A percentile compares a stretch with the other conserved stretches of the same genome.
Conservation (phyloP, 2,329 filamentous ascomycete genomes). For the Aspergillus unguis region DNA sequence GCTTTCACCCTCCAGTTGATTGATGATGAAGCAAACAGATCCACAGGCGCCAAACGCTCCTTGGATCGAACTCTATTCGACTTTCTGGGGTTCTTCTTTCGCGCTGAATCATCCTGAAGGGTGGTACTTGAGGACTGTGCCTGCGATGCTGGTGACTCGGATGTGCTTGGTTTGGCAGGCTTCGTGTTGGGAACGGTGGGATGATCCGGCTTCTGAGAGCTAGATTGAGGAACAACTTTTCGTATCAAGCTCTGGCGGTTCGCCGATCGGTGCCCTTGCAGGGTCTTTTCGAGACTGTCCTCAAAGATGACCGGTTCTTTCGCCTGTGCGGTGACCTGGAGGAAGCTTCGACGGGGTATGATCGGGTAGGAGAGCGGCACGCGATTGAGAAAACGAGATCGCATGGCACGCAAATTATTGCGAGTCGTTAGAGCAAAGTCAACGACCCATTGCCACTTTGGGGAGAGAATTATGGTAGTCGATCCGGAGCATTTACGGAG, state of each 20-base stretch:
- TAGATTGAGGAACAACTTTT: conserved; percentile 22
- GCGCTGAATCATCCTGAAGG: not conserved
- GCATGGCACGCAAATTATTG: conserved; percentile 25
- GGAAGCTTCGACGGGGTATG: conserved; percentile 8
- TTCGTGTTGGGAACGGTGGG: conserved; percentile 15
- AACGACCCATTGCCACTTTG: not conserved
- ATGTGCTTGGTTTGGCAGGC: not conserved
- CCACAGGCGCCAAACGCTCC: no score
- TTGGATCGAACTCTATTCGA: no score
- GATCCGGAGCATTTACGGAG: no score
- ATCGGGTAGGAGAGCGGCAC: conserved; percentile 8
- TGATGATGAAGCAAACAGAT: not conserved
- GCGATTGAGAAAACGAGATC: conserved; percentile 15
- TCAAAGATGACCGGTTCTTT: conserved; percentile 27
- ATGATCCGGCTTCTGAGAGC: conserved; percentile 5
- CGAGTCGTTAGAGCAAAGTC: not conserved
- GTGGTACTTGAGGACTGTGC: not conserved
- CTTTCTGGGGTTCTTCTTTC: not conserved
- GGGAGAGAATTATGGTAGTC: no score
- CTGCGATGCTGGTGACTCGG: conserved; percentile 1
- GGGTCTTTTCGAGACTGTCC: conserved; percentile 37
- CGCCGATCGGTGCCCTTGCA: conserved; percentile 40
- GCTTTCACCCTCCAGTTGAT: not conserved
- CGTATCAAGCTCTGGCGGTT: conserved; percentile 39
- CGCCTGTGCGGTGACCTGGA: conserved; percentile 6